phyloP scores from a whole-genome alignment of 805 yeast genomes.

The Saccharomycopsis lassenensis region DNA sequence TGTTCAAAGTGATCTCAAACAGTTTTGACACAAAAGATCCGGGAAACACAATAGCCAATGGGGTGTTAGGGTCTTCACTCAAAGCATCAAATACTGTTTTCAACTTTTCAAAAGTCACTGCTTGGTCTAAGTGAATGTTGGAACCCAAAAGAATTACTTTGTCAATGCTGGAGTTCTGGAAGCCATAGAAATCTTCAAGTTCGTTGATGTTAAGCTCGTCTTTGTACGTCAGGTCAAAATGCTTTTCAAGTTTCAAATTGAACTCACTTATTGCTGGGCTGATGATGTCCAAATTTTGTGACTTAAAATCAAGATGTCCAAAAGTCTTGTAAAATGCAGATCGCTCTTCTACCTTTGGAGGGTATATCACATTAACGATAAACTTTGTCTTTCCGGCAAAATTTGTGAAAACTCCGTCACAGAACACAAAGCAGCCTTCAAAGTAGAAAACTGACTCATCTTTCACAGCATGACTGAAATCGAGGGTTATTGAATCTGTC shows the following conservation, averaged over 20 bases:
- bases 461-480: conserved; percentile 49
- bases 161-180: conserved; percentile 27
- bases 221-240: too few relatives aligned
- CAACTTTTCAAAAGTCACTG: conserved; percentile 48
- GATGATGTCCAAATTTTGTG: conserved; percentile 6
- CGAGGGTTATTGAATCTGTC: conserved; percentile 62
- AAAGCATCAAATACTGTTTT: conserved; percentile 48
- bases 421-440: conserved; percentile 68
- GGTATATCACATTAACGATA: conserved; percentile 65
- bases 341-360: conserved; percentile 81
- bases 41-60: conserved; percentile 60
- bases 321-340: conserved; percentile 53
- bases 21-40: conserved; percentile 76
- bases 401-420: conserved; percentile 77
- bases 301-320: conserved; percentile 63
- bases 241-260: too few relatives aligned
- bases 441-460: conserved; percentile 54
- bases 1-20: conserved; percentile 42
- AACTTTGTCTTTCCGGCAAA: conserved; percentile 46
- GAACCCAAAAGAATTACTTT: conserved; percentile 65
- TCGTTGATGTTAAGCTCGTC: background rate
- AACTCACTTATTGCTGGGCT: conserved; percentile 4
- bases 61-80: conserved; percentile 36
- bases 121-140: conserved; percentile 55
- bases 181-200: background rate